Evolutionary conservation across 148 eudicot species (phyloP).

Genomic region (Tetragonia tetragonoides): DNA sequence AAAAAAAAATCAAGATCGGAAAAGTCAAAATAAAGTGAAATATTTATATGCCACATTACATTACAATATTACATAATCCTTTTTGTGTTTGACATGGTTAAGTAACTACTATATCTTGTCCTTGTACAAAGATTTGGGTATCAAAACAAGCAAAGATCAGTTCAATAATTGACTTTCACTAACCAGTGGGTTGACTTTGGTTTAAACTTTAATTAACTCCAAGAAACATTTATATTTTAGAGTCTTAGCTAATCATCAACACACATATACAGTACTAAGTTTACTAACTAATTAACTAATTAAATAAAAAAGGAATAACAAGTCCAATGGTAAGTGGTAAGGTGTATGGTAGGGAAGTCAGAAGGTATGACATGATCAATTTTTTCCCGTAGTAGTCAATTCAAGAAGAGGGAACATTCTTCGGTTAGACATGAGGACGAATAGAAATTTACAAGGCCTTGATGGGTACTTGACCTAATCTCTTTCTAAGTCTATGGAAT

Average conservation of each 20-base stretch:
- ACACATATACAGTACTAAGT: too few relatives aligned
- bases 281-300: too few relatives aligned
- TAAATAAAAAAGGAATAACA: conserved; percentile 9
- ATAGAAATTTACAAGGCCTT: conserved; percentile 32
- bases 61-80: background rate
- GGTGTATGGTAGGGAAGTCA: conserved; percentile 34
- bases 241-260: background rate
- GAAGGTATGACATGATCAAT: conserved; percentile 35
- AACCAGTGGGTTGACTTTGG: conserved; percentile 19
- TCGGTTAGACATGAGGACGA: conserved; percentile 14
- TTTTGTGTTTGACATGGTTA: conserved; percentile 7
- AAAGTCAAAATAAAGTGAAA: background rate
- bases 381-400: conserved; percentile 27
- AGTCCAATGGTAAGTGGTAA: conserved; percentile 16
- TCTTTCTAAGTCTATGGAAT: conserved; percentile 31
- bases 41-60: background rate
- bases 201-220: background rate
- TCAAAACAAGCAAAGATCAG: conserved; percentile 6
- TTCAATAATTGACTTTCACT: conserved; percentile 25
- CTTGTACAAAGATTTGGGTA: background rate
- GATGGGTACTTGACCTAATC: conserved; percentile 43
- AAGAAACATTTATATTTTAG: background rate
- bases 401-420: conserved; percentile 34
- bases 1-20: background rate
- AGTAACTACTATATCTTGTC: background rate